phyloP scores from a whole-genome alignment of 495 filamentous ascomycete genomes.

The Talaromyces nanjingensis region DNA sequence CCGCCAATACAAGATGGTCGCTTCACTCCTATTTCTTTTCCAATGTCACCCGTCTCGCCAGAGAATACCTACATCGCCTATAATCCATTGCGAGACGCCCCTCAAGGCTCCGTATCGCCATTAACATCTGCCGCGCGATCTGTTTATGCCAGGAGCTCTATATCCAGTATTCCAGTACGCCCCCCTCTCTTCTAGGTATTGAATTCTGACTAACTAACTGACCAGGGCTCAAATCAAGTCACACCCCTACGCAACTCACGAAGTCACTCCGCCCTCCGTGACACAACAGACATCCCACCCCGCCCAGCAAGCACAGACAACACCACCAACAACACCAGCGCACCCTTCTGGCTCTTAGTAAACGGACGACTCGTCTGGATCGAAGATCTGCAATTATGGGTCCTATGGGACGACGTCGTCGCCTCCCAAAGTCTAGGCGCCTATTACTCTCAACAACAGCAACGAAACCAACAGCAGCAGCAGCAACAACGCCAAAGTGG shows the following conservation, averaged over 20 bases:
- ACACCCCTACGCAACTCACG: neutral
- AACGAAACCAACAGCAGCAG: neutral
- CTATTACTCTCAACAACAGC: neutral
- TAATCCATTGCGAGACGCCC: neutral
- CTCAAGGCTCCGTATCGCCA: slow-evolving; percentile 1
- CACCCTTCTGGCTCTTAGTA: slow-evolving; percentile 1
- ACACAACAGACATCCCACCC: neutral
- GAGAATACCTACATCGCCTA: neutral
- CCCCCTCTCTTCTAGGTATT: neutral
- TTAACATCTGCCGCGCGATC: neutral
- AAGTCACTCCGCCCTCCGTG: slow-evolving; percentile 3
- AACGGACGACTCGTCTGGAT: slow-evolving; percentile 14
- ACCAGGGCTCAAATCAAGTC: neutral
- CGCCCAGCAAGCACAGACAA: slow-evolving; percentile 5
- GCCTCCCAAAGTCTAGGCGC: neutral
- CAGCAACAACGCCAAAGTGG: neutral
- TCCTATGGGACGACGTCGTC: slow-evolving; percentile 6
- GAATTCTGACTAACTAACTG: neutral
- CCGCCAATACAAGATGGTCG: slow-evolving; percentile 22
- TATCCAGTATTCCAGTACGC: neutral
- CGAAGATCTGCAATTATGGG: slow-evolving; percentile 15
- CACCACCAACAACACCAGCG: neutral
- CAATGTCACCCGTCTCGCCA: slow-evolving; percentile 6
- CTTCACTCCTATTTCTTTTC: neutral
- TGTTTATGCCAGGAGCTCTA: neutral